Percentiles rank a stretch among this genome's conserved stretches.
These are phyloP conservation scores for Solanum hybrid DNA, from an alignment of 305 asterid species.

Conservation along the genomic window DNA sequence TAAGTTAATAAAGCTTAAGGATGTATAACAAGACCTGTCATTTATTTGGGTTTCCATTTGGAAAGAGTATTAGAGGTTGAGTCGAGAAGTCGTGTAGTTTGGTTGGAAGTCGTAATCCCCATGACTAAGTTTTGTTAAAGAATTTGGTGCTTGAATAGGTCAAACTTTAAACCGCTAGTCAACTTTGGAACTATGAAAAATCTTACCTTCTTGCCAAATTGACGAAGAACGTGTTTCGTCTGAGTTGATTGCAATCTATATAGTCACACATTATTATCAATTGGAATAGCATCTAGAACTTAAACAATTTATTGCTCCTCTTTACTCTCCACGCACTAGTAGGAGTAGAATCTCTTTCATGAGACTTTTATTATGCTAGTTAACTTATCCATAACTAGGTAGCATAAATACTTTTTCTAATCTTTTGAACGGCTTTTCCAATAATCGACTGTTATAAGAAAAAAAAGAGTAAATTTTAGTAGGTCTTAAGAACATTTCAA, in stretches of 20 bases:
- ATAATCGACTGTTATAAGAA: no score
- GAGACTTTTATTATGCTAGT: not conserved
- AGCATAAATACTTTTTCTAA: no score
- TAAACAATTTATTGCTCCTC: not conserved
- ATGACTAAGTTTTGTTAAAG: not conserved
- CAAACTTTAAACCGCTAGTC: not conserved
- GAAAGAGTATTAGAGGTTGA: not conserved
- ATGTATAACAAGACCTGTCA: not conserved
- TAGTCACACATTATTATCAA: not conserved
- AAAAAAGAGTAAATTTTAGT: no score
- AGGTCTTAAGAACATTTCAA: no score
- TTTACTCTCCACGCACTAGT: not conserved
- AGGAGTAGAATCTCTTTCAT: not conserved
- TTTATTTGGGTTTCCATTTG: not conserved
- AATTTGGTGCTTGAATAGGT: not conserved
- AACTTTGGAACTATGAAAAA: not conserved
- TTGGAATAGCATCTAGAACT: not conserved
- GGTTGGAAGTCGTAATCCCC: not conserved
- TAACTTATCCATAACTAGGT: not conserved
- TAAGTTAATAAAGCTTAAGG: not conserved
- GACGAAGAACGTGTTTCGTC: not conserved
- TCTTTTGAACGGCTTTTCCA: no score
- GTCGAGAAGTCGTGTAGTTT: not conserved
- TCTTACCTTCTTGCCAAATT: not conserved
- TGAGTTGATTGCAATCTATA: not conserved